Conservation (phyloP, 768 basidiomycete genomes). For the Lentinula lateritia region DNA sequence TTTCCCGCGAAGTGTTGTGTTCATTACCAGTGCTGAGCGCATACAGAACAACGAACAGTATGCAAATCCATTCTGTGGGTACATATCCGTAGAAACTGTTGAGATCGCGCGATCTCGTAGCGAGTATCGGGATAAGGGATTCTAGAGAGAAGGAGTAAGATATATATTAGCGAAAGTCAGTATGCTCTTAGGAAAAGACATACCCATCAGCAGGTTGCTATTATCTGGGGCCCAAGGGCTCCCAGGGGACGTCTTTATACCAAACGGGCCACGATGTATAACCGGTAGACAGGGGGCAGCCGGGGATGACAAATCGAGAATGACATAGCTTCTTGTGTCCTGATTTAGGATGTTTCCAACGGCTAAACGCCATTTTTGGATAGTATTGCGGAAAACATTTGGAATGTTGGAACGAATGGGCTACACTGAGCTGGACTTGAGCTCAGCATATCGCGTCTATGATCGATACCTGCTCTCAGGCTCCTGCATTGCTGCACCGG, state of each 20-base stretch:
- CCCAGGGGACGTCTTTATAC: too few species aligned
- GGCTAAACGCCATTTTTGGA: neutral
- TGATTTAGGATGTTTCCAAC: neutral
- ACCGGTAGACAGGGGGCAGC: neutral
- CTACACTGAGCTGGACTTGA: too few species aligned
- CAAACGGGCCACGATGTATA: neutral
- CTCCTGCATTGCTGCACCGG: too few species aligned
- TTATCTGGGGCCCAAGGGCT: too few species aligned
- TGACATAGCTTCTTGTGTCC: neutral
- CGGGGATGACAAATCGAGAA: neutral
- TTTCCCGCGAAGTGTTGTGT: neutral
- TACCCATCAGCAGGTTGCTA: neutral
- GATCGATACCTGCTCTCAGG: too few species aligned
- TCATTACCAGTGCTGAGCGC: constrained; percentile 11
- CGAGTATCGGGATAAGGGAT: neutral
- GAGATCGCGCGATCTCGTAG: neutral
- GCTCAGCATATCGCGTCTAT: too few species aligned
- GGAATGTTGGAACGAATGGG: too few species aligned
- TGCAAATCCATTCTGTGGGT: constrained; percentile 24
- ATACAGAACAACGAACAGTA: constrained; percentile 20
- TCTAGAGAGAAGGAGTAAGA: neutral
- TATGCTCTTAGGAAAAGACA: neutral
- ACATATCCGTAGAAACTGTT: constrained; percentile 18
- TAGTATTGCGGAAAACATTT: too few species aligned
- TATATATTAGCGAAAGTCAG: too few species aligned